These are phyloP conservation scores for Acanthamoeba quina DNA, from an alignment of 208 protist genomes.

Conservation along the genomic window DNA sequence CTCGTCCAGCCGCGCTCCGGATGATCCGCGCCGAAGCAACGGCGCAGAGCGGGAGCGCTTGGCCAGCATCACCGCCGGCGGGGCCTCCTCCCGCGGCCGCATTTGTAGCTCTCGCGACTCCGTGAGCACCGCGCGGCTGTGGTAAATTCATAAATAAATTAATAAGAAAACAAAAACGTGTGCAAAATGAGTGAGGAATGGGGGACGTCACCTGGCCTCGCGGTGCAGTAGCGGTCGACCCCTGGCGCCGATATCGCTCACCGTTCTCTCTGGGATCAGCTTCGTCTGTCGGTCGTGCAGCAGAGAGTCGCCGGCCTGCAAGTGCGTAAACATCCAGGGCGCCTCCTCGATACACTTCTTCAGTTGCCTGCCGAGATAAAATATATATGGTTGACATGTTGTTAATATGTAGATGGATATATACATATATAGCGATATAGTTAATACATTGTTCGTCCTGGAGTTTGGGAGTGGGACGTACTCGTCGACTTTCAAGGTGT, in stretches of 20 bases:
- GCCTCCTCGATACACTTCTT: slow-evolving; percentile 14
- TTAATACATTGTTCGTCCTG: too few species aligned
- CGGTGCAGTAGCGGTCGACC: background rate
- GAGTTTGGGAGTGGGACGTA: background rate
- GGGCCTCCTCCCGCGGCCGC: background rate
- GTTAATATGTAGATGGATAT: background rate
- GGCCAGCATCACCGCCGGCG: background rate
- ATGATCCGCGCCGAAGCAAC: background rate
- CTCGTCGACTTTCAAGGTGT: background rate
- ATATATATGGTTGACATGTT: too few species aligned
- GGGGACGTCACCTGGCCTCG: background rate
- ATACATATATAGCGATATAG: too few species aligned
- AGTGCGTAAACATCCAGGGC: slow-evolving; percentile 31
- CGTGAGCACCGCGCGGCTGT: background rate
- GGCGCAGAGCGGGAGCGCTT: background rate
- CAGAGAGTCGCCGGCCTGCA: background rate
- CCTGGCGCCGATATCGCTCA: background rate
- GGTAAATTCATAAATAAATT: background rate
- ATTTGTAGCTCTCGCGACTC: background rate
- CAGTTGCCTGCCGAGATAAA: background rate
- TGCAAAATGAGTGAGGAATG: background rate
- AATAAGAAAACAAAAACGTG: background rate
- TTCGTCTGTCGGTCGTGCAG: background rate
- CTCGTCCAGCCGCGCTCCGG: background rate
- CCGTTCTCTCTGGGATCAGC: slow-evolving; percentile 2